Conservation (phyloP, 805 yeast species). For the Schwanniomyces vanrijiae region DNA sequence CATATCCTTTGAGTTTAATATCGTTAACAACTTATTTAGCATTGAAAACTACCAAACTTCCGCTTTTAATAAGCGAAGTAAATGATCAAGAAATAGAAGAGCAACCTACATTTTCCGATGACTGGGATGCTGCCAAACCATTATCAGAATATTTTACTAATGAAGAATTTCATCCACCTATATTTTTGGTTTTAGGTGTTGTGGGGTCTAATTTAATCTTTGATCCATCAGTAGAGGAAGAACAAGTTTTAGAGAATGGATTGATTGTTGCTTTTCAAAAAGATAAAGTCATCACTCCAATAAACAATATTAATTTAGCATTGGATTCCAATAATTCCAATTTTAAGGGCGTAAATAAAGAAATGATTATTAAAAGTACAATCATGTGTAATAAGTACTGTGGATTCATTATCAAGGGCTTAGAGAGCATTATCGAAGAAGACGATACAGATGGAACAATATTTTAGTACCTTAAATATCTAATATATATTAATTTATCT, state of each 20-base stretch:
- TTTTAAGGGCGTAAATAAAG: constrained; percentile 56
- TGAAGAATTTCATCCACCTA: constrained; percentile 61
- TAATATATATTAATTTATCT: constrained; percentile 4
- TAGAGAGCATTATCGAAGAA: constrained; percentile 47
- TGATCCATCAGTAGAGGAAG: constrained; percentile 90
- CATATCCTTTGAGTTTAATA: constrained; percentile 78
- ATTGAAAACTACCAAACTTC: constrained; percentile 72
- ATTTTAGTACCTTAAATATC: constrained; percentile 13
- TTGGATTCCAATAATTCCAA: constrained; percentile 42
- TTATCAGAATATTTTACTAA: constrained; percentile 37
- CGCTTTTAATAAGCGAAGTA: constrained; percentile 66
- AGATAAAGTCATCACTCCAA: constrained; percentile 69
- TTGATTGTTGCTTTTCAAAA: constrained; percentile 69
- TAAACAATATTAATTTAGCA: constrained; percentile 66
- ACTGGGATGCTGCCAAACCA: constrained; percentile 62
- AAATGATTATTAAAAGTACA: constrained; percentile 52
- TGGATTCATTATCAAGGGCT: constrained; percentile 57
- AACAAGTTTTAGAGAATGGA: constrained; percentile 84
- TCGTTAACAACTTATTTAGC: constrained; percentile 84
- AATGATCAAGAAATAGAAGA: constrained; percentile 78
- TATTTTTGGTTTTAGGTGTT: constrained; percentile 73
- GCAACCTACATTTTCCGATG: constrained; percentile 88
- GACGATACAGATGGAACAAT: constrained; percentile 34
- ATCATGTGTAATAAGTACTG: constrained; percentile 61
- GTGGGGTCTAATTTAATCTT: constrained; percentile 67